phyloP scores from a whole-genome alignment of 2,329 filamentous ascomycete genomes.

The Fusarium sp. region DNA sequence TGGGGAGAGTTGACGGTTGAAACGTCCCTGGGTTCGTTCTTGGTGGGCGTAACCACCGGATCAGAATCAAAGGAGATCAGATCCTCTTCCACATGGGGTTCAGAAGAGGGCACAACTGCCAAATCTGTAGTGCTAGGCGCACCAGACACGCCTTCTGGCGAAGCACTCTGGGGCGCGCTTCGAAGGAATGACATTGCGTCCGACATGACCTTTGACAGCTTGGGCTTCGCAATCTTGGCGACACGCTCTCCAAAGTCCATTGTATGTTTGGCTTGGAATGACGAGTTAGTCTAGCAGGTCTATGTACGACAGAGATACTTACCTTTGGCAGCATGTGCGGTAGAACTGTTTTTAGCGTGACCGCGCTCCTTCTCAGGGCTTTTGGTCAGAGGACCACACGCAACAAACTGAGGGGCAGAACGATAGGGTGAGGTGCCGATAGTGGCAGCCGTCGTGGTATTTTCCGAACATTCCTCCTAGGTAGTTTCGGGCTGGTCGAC shows the following conservation, averaged over 20 bases:
- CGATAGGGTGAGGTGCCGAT: neutral
- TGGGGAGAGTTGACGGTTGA: too few species aligned
- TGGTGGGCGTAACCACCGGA: too few species aligned
- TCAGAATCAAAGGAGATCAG: slow-evolving; percentile 6
- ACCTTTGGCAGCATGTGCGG: neutral
- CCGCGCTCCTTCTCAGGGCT: neutral
- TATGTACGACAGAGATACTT: neutral
- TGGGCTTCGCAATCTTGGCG: neutral
- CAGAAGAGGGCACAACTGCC: neutral
- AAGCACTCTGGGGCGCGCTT: neutral
- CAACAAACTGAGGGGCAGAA: neutral
- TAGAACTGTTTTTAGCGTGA: neutral
- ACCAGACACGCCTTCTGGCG: accelerated
- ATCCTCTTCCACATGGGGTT: neutral
- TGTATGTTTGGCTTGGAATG: neutral
- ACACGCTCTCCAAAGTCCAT: neutral
- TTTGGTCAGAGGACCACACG: neutral
- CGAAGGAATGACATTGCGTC: neutral
- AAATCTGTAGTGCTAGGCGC: neutral
- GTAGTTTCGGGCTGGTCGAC: neutral
- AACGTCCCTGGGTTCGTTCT: accelerated
- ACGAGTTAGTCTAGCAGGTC: neutral
- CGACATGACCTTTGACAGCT: neutral
- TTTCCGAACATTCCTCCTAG: neutral
- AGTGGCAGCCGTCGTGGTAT: neutral